phyloP scores from a whole-genome alignment of 768 basidiomycete species.

The Psilocybe cubensis region DNA sequence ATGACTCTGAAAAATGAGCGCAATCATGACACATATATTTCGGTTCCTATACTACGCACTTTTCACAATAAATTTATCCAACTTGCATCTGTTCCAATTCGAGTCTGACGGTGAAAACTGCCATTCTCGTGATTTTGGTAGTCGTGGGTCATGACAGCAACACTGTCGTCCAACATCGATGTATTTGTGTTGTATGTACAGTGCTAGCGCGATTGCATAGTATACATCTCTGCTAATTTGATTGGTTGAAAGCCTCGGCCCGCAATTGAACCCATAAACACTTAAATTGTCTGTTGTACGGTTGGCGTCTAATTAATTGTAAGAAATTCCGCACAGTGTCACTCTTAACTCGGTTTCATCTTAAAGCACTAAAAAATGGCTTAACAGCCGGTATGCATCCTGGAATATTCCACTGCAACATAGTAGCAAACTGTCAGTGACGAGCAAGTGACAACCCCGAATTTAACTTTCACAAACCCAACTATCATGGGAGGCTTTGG shows the following conservation, averaged over 20 bases:
- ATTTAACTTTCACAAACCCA: too few species aligned
- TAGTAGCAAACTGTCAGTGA: too few species aligned
- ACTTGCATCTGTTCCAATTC: background rate
- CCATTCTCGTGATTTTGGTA: background rate
- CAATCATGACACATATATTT: too few species aligned
- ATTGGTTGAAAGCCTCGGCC: background rate
- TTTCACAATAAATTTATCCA: background rate
- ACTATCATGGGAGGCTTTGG: too few species aligned
- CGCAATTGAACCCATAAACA: background rate
- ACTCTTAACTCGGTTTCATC: too few species aligned
- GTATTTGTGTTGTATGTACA: background rate
- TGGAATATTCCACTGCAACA: too few species aligned
- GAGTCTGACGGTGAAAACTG: background rate
- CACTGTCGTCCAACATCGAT: background rate
- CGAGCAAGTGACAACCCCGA: too few species aligned
- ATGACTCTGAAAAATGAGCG: too few species aligned
- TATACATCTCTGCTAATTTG: background rate
- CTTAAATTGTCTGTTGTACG: too few species aligned
- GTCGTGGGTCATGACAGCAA: background rate
- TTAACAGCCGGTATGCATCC: too few species aligned
- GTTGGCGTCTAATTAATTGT: background rate
- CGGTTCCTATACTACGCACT: background rate
- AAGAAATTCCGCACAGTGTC: too few species aligned
- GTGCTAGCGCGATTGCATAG: background rate
- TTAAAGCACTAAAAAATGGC: background rate